phyloP scores from a whole-genome alignment of 108 stramenopile species.

The Tribonema minus region DNA sequence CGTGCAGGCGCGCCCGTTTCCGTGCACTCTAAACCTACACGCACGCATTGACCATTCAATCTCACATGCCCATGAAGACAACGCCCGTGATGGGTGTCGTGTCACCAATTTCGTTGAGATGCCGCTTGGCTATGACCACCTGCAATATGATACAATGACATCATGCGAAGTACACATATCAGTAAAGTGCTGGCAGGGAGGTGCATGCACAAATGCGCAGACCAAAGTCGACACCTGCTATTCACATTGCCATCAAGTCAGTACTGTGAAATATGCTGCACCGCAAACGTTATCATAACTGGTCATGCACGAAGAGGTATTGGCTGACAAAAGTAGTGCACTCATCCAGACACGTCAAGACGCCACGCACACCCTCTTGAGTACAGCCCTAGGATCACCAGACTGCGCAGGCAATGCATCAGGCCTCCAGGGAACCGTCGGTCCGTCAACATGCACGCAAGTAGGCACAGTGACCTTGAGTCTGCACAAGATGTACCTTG shows the following conservation, averaged over 20 bases:
- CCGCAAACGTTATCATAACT: neutral
- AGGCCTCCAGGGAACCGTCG: too few relatives aligned
- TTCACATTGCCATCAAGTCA: neutral
- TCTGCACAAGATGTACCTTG: neutral
- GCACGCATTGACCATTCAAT: too few relatives aligned
- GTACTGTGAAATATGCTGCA: neutral
- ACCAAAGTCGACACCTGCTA: too few relatives aligned
- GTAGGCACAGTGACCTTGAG: neutral
- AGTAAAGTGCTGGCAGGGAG: neutral
- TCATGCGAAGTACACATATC: neutral
- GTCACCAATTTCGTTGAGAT: constrained; percentile 4
- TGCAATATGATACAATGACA: constrained; percentile 77
- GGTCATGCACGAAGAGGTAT: neutral
- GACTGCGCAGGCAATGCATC: too few relatives aligned
- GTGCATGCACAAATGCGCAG: neutral
- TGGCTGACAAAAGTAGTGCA: neutral
- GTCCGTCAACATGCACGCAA: too few relatives aligned
- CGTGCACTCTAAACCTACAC: too few relatives aligned
- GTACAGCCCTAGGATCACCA: too few relatives aligned
- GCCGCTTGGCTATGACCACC: constrained; percentile 61
- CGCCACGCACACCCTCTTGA: too few relatives aligned
- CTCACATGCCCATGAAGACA: constrained; percentile 99
- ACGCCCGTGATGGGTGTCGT: constrained; percentile 59
- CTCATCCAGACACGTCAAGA: too few relatives aligned
- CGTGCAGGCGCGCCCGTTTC: too few relatives aligned